Evolutionary conservation across 768 basidiomycete species (phyloP).

Genomic region (Suillus cothurnatus): DNA sequence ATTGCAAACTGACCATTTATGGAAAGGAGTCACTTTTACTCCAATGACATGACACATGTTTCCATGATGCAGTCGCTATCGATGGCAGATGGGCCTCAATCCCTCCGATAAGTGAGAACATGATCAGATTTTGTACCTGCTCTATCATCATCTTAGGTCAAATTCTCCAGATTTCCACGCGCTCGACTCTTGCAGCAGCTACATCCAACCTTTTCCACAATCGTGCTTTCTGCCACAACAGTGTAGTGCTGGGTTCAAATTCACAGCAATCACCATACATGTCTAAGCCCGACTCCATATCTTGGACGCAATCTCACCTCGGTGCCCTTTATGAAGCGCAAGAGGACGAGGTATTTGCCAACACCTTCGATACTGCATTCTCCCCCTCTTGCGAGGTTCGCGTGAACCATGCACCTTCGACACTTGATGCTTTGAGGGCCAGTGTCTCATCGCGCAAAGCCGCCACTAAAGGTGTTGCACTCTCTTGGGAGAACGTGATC

Average conservation of each 20-base stretch:
- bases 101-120: background rate
- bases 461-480: conserved; percentile 20
- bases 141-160: conserved; percentile 1
- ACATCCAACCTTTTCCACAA: conserved; percentile 2
- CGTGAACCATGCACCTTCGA: conserved; percentile 29
- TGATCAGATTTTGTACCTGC: background rate
- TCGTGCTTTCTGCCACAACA: conserved; percentile 2
- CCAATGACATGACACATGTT: too few relatives aligned
- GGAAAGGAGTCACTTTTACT: too few relatives aligned
- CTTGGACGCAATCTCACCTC: conserved; percentile 35
- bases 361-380: conserved; percentile 34
- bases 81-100: too few relatives aligned
- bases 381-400: conserved; percentile 36
- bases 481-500: conserved; percentile 40
- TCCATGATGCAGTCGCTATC: too few relatives aligned
- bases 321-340: conserved; percentile 28
- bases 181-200: background rate
- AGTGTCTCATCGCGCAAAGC: conserved; percentile 24
- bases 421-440: conserved; percentile 31
- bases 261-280: conserved; percentile 4
- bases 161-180: conserved; percentile 4
- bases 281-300: conserved; percentile 9
- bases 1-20: too few relatives aligned
- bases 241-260: background rate
- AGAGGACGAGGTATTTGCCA: conserved; percentile 15